Evolutionary conservation across 805 yeast species (phyloP), one percentile per base, ranked within the genome.

Genomic region (Blastobotrys americana): DNA sequence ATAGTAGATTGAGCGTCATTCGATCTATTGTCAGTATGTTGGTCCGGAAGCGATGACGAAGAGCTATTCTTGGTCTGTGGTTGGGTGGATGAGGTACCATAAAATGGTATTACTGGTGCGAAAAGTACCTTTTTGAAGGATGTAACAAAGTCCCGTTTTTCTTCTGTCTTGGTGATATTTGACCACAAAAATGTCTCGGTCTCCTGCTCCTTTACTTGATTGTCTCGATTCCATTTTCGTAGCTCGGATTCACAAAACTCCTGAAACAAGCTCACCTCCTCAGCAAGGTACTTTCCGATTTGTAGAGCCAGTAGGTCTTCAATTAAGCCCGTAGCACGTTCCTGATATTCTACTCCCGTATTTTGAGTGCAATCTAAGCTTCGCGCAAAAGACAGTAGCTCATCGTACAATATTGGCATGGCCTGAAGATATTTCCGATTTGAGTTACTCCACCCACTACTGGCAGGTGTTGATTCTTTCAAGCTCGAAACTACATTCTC

Each of bases 131-230:
- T 72, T 47, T 66, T 71, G 57, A 77, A 77, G 41, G 75, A 71
- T 3, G 73, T 59, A 45, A 77, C 59, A 47, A 77, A 76, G 49
- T 74, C 80, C 39, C 61, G 65, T 48, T 76, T 76, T 9, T 78
- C 74, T 48, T 66, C 64, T 23, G 56, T 61, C 20, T 52, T 53
- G 5, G 66, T 55, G 8, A 77, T 80, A 41, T 72, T 71, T 51
- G 73, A 70, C 59, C 74, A 64, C 27, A 78, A 67, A 38, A 61
- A 65, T 35, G 68, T 64, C 17, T 74, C 74, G 0, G 75, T 71
- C 48, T 71, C 77, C 6, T 62, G 65, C 49, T 77, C 82, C 38
- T 72, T 59, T 42, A 66, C 67, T 2, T 66, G 62, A 0, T 73
- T 58, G 4, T 50, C 46, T 4, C 49, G 42, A 21, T 54, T 55